Evolutionary conservation across 1,284 basidiomycete species (phyloP).

Genomic region (Sphagnurus paluster): DNA sequence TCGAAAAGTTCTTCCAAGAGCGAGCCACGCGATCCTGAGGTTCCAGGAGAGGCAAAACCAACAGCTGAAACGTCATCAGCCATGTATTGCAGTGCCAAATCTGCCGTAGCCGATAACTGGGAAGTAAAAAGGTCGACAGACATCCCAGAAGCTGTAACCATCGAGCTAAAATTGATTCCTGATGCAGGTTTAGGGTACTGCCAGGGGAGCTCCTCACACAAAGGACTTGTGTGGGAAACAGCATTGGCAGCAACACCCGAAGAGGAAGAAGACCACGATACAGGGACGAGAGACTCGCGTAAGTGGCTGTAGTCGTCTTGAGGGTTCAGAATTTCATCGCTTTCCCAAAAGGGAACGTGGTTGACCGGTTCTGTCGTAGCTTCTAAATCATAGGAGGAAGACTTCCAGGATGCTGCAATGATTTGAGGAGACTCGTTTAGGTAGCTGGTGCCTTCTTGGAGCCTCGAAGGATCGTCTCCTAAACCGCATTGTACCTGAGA

Average conservation of each 20-base stretch:
- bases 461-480: too few species aligned
- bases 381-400: too few species aligned
- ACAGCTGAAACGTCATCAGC: background rate
- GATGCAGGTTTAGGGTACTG: conserved; percentile 7
- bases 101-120: conserved; percentile 33
- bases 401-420: too few species aligned
- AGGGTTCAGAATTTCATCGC: conserved; percentile 13
- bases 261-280: conserved; percentile 26
- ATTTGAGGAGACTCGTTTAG: too few species aligned
- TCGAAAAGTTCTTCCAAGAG: conserved; percentile 11
- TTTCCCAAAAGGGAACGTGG: too few species aligned
- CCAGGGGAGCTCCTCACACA: conserved; percentile 4
- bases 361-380: too few species aligned
- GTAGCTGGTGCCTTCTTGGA: too few species aligned
- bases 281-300: conserved; percentile 12
- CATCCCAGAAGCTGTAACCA: conserved; percentile 32
- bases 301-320: conserved; percentile 10
- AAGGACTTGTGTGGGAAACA: conserved; percentile 7
- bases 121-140: conserved; percentile 29
- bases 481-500: background rate
- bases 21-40: conserved; percentile 5
- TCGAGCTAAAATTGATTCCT: conserved; percentile 25
- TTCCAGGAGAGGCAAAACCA: conserved; percentile 1
- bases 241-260: conserved; percentile 17
- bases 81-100: conserved; percentile 30